phyloP scores from a whole-genome alignment of 805 yeast genomes.

The Candida succiphila region DNA sequence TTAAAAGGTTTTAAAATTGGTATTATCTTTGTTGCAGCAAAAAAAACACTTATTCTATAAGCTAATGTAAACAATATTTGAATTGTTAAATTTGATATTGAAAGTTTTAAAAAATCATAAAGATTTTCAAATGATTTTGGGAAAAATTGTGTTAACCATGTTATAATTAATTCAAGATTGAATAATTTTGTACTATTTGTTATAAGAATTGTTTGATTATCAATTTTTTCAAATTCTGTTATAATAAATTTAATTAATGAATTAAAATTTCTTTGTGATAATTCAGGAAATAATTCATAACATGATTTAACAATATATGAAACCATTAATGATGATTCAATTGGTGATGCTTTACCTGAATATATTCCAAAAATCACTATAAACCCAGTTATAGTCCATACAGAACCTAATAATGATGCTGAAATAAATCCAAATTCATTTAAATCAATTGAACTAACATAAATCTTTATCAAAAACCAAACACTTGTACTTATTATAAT shows the following conservation, averaged over 20 bases:
- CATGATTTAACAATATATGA: slow-evolving; percentile 90
- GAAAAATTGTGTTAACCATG: slow-evolving; percentile 27
- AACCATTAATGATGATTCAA: slow-evolving; percentile 77
- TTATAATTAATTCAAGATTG: neutral
- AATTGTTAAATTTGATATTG: slow-evolving; percentile 61
- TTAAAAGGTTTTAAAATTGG: slow-evolving; percentile 36
- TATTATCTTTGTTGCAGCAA: slow-evolving; percentile 87
- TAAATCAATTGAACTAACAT: slow-evolving; percentile 60
- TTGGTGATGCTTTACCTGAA: slow-evolving; percentile 77
- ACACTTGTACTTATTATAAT: slow-evolving; percentile 65
- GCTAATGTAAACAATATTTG: slow-evolving; percentile 75
- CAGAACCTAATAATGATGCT: slow-evolving; percentile 81
- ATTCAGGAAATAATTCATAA: slow-evolving; percentile 85
- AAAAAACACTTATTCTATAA: slow-evolving; percentile 76
- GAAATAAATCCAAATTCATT: slow-evolving; percentile 54
- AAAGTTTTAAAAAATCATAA: slow-evolving; percentile 42
- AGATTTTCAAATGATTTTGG: slow-evolving; percentile 40
- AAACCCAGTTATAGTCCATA: slow-evolving; percentile 64
- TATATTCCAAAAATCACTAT: slow-evolving; percentile 78
- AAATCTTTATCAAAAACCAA: slow-evolving; percentile 75
- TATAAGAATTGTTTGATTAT: slow-evolving; percentile 20
- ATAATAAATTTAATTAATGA: slow-evolving; percentile 23
- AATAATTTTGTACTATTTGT: slow-evolving; percentile 3
- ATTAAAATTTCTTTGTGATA: slow-evolving; percentile 40
- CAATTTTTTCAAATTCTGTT: slow-evolving; percentile 24